Conservation (phyloP, 2,329 filamentous ascomycete species). For the Chalaropsis ovoidea region DNA sequence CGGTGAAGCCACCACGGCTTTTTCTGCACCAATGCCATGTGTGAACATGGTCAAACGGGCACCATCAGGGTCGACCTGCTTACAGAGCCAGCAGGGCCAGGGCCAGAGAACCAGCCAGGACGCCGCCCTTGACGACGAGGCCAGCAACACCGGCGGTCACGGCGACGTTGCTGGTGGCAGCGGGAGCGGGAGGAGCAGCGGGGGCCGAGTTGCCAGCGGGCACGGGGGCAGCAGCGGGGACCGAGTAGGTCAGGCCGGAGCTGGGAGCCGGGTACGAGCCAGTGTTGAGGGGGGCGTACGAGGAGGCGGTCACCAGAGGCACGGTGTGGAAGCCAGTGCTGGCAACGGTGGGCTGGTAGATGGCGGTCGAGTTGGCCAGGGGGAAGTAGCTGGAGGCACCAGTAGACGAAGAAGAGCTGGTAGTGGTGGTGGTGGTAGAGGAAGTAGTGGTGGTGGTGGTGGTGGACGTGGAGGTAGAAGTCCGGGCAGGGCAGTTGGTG, state of each 20-base stretch:
- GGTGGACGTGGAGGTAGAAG: neutral
- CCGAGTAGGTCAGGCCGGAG: neutral
- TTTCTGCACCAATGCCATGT: neutral
- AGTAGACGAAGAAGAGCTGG: conserved; percentile 1
- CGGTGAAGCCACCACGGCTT: neutral
- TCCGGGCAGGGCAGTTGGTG: conserved; percentile 25
- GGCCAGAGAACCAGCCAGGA: conserved; percentile 25
- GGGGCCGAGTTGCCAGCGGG: neutral
- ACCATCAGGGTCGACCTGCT: neutral
- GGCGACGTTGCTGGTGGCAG: neutral
- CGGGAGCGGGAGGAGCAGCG: neutral
- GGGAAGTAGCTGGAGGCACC: conserved; percentile 23
- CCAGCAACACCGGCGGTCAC: conserved; percentile 15
- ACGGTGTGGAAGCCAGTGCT: conserved; percentile 22
- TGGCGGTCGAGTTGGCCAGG: conserved; percentile 19
- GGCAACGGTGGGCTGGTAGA: conserved; percentile 15
- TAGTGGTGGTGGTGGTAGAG: neutral
- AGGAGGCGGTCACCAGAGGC: conserved; percentile 20
- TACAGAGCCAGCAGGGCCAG: conserved; percentile 25
- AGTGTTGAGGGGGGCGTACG: conserved; percentile 20
- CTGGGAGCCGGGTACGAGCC: conserved; percentile 13
- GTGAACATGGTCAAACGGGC: neutral
- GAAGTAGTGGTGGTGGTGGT: neutral
- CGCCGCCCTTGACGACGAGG: conserved; percentile 21
- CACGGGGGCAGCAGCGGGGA: neutral